These are phyloP conservation scores for Trichopus zeylanicus DNA, from an alignment of 116 monocot species.

Conservation along the genomic window DNA sequence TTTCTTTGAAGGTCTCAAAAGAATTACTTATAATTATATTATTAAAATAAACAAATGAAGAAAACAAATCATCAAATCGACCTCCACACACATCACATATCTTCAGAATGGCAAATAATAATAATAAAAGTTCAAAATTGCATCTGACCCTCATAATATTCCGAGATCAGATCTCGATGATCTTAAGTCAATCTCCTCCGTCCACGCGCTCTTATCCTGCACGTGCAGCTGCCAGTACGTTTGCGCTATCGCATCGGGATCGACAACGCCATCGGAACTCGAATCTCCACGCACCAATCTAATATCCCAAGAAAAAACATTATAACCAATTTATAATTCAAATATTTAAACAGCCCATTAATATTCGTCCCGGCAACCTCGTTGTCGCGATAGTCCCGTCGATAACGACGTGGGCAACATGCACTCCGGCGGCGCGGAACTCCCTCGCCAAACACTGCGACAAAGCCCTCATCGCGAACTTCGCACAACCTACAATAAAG, in stretches of 20 bases:
- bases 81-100: no score
- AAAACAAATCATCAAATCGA: no score
- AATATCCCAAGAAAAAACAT: background rate
- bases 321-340: no score
- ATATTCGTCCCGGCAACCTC: no score
- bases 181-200: slow-evolving; percentile 46
- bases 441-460: slow-evolving; percentile 57
- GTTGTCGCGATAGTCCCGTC: slow-evolving; percentile 31
- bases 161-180: no score
- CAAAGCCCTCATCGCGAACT: slow-evolving; percentile 56
- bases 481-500: slow-evolving; percentile 43
- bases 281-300: slow-evolving; percentile 13
- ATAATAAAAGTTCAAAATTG: no score
- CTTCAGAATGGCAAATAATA: no score
- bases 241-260: slow-evolving; percentile 52
- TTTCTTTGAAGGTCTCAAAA: no score
- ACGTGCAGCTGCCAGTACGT: slow-evolving; percentile 58
- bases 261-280: slow-evolving; percentile 7
- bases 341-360: no score
- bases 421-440: slow-evolving; percentile 35
- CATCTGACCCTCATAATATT: no score
- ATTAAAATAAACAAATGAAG: no score
- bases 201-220: slow-evolving; percentile 60
- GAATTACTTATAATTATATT: no score
- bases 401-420: slow-evolving; percentile 52